Evolutionary conservation across 2,329 filamentous ascomycete genomes (phyloP), one percentile per base, ranked within the genome.

Genomic region (Fusarium torulosum): DNA sequence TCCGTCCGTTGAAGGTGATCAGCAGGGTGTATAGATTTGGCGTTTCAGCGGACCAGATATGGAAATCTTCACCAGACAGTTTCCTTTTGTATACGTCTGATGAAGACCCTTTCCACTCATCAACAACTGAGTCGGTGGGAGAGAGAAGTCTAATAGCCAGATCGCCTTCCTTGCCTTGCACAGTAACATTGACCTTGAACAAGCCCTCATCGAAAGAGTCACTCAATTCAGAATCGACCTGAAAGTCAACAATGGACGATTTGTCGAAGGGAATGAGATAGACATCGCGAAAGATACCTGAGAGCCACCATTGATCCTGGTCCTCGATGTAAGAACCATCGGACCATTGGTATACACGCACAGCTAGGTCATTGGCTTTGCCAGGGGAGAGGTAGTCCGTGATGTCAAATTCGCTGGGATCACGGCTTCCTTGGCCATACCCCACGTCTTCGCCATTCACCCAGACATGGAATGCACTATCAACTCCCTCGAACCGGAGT

Each of bases 241-340:
- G 33, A 4, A 50, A 57, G 13, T 66, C 63, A 78, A 35, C 88
- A 83, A 46, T 83, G 78, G 29, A 77, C 73, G 61, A 57, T n/a
- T 79, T 75, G 0, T 88, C 85, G 57, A 91, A 91, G 0, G 85
- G 85, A 27, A 91, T 79, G 11, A 93, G 78, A 59, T 85, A 86
- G 0, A 93, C 90, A 61, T 92, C 89, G 40, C 90, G 83, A 70
- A 92, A 92, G 61, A 92, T 92, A 0, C 67, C 63, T 13, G 63
- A 67, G 0, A 91, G 76, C 85, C 88, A 89, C 88, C 90, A 91
- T 75, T 91, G 87, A 71, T 91, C 88, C 65, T 86, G 89, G 62
- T 92, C 90, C 72, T 93, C 90, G 33, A 92, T 86, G 64, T 92
- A 92, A 20, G 85, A 89, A 4, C 90, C 91, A 72, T 93, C 88